phyloP scores from a whole-genome alignment of 1,139 yeast genomes.

The Kodamaea sp. region DNA sequence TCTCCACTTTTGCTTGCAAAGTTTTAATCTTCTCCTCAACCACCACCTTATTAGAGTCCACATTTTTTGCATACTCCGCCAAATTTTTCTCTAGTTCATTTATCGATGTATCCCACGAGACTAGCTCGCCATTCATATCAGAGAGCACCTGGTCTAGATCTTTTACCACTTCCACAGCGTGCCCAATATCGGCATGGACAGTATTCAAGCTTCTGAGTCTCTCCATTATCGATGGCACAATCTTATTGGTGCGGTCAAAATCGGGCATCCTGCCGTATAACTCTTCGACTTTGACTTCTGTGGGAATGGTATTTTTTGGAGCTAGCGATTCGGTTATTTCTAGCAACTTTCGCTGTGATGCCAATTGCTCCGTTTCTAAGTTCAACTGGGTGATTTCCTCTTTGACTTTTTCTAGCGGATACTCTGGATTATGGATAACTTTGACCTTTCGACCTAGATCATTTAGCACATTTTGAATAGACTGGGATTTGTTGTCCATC shows the following conservation, averaged over 20 bases:
- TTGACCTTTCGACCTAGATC: conserved; percentile 40
- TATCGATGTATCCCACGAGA: conserved; percentile 43
- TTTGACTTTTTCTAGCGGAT: conserved; percentile 24
- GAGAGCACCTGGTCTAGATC: conserved; percentile 37
- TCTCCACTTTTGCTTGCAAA: conserved; percentile 1
- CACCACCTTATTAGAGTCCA: conserved; percentile 12
- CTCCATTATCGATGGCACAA: conserved; percentile 42
- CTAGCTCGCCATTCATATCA: conserved; percentile 38
- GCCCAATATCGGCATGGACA: conserved; percentile 44
- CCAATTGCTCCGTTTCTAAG: conserved; percentile 21
- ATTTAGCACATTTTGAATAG: conserved; percentile 28
- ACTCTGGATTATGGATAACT: conserved; percentile 39
- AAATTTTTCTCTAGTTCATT: conserved; percentile 37
- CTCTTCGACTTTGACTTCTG: conserved; percentile 34
- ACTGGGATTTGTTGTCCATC: conserved; percentile 2
- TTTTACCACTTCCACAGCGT: conserved; percentile 26
- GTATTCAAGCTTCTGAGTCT: conserved; percentile 47
- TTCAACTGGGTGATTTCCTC: conserved; percentile 18
- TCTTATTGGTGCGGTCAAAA: conserved; percentile 32
- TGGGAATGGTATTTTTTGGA: conserved; percentile 1
- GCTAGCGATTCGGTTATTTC: conserved; percentile 15
- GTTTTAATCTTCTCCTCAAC: conserved; percentile 11
- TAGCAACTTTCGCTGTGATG: conserved; percentile 17
- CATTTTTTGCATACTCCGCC: conserved; percentile 17
- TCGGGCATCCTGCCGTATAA: conserved; percentile 38